These are phyloP conservation scores for Artemisia annua DNA, from an alignment of 129 eudicot species.

Conservation along the genomic window DNA sequence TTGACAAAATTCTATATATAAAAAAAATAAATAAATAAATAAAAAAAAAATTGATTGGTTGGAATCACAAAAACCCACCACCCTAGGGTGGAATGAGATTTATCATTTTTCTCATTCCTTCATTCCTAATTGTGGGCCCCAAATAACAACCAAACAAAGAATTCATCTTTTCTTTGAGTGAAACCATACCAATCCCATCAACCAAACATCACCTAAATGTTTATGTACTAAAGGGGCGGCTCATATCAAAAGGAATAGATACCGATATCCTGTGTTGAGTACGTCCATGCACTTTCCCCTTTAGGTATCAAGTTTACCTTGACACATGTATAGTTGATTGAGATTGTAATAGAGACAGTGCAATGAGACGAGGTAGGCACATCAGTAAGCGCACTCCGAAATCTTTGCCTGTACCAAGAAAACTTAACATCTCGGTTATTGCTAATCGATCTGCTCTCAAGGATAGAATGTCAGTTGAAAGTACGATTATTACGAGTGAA, in stretches of 20 bases:
- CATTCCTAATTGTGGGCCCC: too few species aligned
- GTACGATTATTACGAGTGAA: background rate
- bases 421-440: conserved; percentile 29
- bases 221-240: background rate
- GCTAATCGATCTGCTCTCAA: conserved; percentile 20
- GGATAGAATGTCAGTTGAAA: conserved; percentile 29
- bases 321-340: background rate
- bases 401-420: conserved; percentile 36
- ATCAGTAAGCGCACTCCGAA: conserved; percentile 39
- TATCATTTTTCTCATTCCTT: too few species aligned
- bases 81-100: too few species aligned
- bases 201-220: too few species aligned
- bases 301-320: conserved; percentile 29
- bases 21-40: too few species aligned
- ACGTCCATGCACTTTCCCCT: conserved; percentile 30
- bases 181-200: too few species aligned
- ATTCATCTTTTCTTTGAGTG: too few species aligned
- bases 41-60: too few species aligned
- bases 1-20: too few species aligned
- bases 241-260: background rate
- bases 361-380: conserved; percentile 35
- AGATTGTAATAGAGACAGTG: conserved; percentile 24
- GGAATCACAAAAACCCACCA: too few species aligned
- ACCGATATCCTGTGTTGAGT: background rate
- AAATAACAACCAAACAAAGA: too few species aligned